phyloP scores from a whole-genome alignment of 306 rosid genomes.

The Medicago lupulina region DNA sequence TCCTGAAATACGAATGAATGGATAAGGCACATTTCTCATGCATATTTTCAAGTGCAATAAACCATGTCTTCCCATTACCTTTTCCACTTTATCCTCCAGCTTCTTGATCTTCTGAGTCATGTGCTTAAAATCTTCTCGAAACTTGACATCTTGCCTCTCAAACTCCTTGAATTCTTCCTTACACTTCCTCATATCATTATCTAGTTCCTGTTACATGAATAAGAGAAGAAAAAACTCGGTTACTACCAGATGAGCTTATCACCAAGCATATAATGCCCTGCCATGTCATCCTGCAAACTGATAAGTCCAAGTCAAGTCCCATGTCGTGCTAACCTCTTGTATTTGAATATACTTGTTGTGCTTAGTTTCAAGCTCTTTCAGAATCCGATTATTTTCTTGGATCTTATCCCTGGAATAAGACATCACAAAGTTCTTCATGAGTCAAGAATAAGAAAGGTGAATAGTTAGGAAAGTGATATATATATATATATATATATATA shows the following conservation, averaged over 20 bases:
- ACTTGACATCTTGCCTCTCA: constrained; percentile 94
- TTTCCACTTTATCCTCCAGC: constrained; percentile 81
- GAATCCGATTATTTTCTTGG: constrained; percentile 60
- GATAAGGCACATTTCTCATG: constrained; percentile 35
- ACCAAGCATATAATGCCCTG: constrained; percentile 18
- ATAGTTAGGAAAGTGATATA: background rate
- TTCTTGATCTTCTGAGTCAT: constrained; percentile 84
- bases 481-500: background rate
- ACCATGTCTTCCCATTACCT: constrained; percentile 55
- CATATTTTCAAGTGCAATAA: constrained; percentile 13
- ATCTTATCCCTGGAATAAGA: constrained; percentile 74
- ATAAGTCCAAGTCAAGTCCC: constrained; percentile 35
- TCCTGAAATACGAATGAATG: constrained; percentile 63
- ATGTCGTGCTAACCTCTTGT: constrained; percentile 75
- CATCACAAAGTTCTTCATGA: constrained; percentile 36
- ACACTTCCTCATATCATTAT: constrained; percentile 73
- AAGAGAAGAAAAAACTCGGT: constrained; percentile 11
- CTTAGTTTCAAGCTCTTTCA: constrained; percentile 83
- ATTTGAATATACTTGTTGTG: constrained; percentile 63
- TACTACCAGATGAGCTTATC: constrained; percentile 22
- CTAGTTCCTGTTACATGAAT: constrained; percentile 69
- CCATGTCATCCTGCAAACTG: constrained; percentile 31
- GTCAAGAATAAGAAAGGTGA: constrained; percentile 13
- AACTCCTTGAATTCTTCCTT: constrained; percentile 93
- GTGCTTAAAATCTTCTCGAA: constrained; percentile 88